Base-by-base conservation (phyloP, 768 basidiomycete species). In the Auricularia cornea region DNA sequence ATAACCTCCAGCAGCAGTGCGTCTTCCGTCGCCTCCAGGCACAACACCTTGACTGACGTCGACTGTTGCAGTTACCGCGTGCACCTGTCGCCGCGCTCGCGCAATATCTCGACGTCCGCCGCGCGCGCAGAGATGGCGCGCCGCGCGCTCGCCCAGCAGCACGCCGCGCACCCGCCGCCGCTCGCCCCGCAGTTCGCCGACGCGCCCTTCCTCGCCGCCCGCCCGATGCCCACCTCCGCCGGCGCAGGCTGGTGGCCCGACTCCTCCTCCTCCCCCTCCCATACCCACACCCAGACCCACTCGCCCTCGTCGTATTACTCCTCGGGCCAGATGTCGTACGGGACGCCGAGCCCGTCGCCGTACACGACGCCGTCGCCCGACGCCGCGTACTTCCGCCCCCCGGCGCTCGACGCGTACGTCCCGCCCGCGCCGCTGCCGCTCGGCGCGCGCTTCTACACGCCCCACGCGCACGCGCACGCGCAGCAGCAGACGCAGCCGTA, bases 61-160 rank as follows among this genome's bases (percentile, higher is more conserved):
- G 10, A 28, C 61, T 40, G 12, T 12, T n/a, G n/a, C 70, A 91
- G 89, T 68, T 91, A 90, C 70, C 86, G 89, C 23, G 90, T 91
- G 66, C 89, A 91, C 70, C 78, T 91, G 26, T 90, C 89, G 1
- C 90, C 90, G 0, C 88, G 90, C 59, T 91, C 89, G 0, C 82
- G 89, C 32, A 76, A 89, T 57, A 84, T 79, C 70, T 85, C 88
- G 0, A 76, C 74, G 69, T 73, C 79, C 12, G 77, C 79, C 29
- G 82, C 84, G 1, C 81, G 87, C 44, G 81, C 83, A 23, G 81
- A 83, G 12, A 80, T 82, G 60, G 78, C 79, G 35, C 81, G 82
- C 60, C 76, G 76, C 32, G 71, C 75, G 60, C n/a, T 28, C 3
- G 28, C 28, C n/a, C 63, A 63, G 28, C 57, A 10, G 29, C 60